A percentile compares a stretch with the other conserved stretches of the same genome.
Evolutionary conservation across 2,329 filamentous ascomycete species (phyloP).

Genomic region (Ophiostoma himal-ulmi): DNA sequence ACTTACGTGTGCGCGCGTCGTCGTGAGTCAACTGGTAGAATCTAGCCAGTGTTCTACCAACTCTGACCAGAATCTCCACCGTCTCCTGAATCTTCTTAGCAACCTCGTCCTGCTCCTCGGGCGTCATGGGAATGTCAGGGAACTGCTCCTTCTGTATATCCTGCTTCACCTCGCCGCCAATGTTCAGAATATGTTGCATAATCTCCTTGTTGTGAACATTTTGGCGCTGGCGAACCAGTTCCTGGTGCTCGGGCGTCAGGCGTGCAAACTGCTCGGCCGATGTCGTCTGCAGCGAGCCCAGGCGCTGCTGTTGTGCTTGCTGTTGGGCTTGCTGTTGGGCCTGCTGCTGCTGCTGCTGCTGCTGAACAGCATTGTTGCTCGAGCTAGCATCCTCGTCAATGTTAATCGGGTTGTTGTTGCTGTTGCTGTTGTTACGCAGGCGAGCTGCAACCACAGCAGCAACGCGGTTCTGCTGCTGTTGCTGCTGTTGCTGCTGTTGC

Average conservation of each 20-base stretch:
- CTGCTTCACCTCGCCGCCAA: constrained; percentile 34
- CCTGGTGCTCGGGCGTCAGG: constrained; percentile 40
- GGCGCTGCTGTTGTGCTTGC: constrained; percentile 27
- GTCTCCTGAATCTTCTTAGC: constrained; percentile 41
- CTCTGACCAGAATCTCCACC: constrained; percentile 39
- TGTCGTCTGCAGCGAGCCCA: constrained; percentile 30
- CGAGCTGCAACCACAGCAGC: constrained; percentile 17
- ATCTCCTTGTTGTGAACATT: constrained; percentile 36
- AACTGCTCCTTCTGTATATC: constrained; percentile 38
- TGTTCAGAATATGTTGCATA: constrained; percentile 31
- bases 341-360: constrained; percentile 18
- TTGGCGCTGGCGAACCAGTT: constrained; percentile 27
- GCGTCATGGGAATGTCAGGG: constrained; percentile 43
- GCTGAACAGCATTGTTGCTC: background rate
- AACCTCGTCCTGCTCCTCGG: constrained; percentile 41
- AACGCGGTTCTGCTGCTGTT: constrained; percentile 26
- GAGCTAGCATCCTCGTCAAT: background rate
- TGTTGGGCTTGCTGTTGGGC: constrained; percentile 26
- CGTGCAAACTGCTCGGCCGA: constrained; percentile 38
- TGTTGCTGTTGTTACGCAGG: constrained; percentile 13
- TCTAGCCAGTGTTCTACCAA: constrained; percentile 40
- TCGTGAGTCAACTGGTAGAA: constrained; percentile 38
- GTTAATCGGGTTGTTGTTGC: constrained; percentile 8
- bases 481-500: background rate
- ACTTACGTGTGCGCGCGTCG: constrained; percentile 46